Base-by-base conservation (phyloP, 2,329 filamentous ascomycete species). In the Monosporascus sp. region DNA sequence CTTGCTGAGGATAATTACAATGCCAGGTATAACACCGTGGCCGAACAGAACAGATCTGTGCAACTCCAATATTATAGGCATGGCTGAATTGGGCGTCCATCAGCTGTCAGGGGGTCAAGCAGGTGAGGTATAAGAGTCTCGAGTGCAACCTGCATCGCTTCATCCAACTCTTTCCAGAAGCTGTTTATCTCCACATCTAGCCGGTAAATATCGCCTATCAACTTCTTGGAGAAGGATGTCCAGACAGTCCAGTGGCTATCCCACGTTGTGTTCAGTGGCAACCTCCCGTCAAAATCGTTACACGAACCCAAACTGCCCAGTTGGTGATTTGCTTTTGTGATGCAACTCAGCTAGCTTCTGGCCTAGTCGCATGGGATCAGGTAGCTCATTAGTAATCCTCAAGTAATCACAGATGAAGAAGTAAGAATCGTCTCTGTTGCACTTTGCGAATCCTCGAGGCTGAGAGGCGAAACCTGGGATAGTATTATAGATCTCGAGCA, bases 271-370 rank as follows among this genome's bases (percentile, higher is more conserved):
- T 50, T 53, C 3, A 58, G 40, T 3, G 54, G 48, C 15, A 52
- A 22, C 14, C 57, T 50, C 2, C 60, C 60, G 45, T 61, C 57
- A 53, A 62, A 3, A 59, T 60, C 11, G 51, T 51, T 14, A 58
- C 44, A 18, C 57, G 35, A 61, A 62, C 1, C 59, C 60, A 28
- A 62, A 62, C 22, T 54, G 53, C 2, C 57, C 59, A 7, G 53
- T 63, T 5, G 63, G 63, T 8, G 63, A 62, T 9, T 44, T n/a
- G 37, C 58, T 64, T 8, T 43, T 49, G 18, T 50, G 48, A 50
- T 65, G 64, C 38, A 66, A 17, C 3, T 55, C 52, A 2, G 63
- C 63, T 2, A 66, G 54, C 17, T 51, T 54, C 9, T 50, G 17
- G 2, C 53, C 57, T 9, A 65, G 56, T 22, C 53, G 40, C 2